Base-by-base conservation (phyloP, 306 rosid species). In the Adenanthera pavonina region DNA sequence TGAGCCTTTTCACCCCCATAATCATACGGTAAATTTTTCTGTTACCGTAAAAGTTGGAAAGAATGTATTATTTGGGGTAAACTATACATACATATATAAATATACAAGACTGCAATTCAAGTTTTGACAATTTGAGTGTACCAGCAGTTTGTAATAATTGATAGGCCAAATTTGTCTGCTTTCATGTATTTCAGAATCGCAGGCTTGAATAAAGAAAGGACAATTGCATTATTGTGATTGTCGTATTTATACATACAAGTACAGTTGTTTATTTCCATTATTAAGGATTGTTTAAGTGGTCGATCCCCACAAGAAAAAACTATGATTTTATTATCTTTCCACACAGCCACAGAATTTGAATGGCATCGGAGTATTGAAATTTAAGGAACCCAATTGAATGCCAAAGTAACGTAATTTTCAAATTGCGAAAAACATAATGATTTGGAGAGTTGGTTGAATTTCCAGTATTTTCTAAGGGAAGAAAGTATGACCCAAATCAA, bases 181-280 rank as follows among this genome's bases (percentile, higher is more conserved):
- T 82, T 76, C 81, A 83, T 52, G 80, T 46, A 75, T 73, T 69
- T 85, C 84, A 80, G 76, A 77, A 60, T 75, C 77, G 71, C 83
- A 62, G 74, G 74, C 78, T 16, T 54, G 54, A 80, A 68, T 11
- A 74, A 73, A 64, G 71, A 66, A 76, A 61, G 64, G 81, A 73
- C 77, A 75, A 82, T 73, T 87, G 72, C 84, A 85, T 80, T 69
- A 69, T 88, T 84, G 84, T 76, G 80, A 78, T 57, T 85, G 81
- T 78, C 84, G 80, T 81, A 80, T 83, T 60, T 57, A 69, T 67
- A 48, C 15, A 20, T 9, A 17, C 57, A 74, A 85, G 73, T 76
- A 41, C 76, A 5, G 71, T 77, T 66, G 72, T 82, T 80, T 76
- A 20, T 82, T 78, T 83, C 81, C 75, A 72, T 70, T 53, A 69